phyloP scores from a whole-genome alignment of 306 rosid species.

The Ceratonia siliqua region DNA sequence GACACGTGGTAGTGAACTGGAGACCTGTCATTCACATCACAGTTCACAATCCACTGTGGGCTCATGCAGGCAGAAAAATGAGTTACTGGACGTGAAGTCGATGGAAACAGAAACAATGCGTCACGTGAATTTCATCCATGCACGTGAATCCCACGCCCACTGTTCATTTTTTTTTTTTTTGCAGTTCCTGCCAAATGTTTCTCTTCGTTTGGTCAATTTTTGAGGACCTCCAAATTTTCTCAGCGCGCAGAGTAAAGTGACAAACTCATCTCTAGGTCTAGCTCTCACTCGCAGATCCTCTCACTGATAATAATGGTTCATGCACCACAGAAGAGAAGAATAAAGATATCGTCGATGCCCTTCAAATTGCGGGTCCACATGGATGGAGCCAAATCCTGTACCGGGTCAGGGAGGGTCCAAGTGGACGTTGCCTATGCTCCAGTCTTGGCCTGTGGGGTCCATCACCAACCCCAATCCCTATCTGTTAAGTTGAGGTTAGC shows the following conservation, averaged over 20 bases:
- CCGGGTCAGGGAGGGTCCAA: slow-evolving; percentile 43
- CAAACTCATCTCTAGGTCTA: background rate
- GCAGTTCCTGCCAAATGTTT: background rate
- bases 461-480: background rate
- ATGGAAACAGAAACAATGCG: slow-evolving; percentile 10
- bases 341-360: slow-evolving; percentile 4
- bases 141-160: slow-evolving; percentile 37
- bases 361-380: slow-evolving; percentile 35
- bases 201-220: slow-evolving; percentile 17
- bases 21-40: background rate
- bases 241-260: background rate
- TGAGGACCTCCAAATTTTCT: background rate
- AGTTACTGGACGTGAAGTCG: background rate
- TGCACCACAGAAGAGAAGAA: slow-evolving; percentile 23
- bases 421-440: slow-evolving; percentile 32
- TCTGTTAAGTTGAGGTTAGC: background rate
- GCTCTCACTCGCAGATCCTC: no score
- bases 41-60: background rate
- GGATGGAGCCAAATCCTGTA: slow-evolving; percentile 20
- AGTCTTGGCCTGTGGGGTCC: slow-evolving; percentile 4
- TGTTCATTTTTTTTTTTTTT: background rate
- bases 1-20: background rate
- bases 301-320: background rate
- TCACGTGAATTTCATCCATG: slow-evolving; percentile 50
- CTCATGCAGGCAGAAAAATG: background rate